Percentiles rank a stretch among this genome's conserved stretches.
Evolutionary conservation across 2,329 filamentous ascomycete genomes (phyloP).

Genomic region (Aphanocladium album): DNA sequence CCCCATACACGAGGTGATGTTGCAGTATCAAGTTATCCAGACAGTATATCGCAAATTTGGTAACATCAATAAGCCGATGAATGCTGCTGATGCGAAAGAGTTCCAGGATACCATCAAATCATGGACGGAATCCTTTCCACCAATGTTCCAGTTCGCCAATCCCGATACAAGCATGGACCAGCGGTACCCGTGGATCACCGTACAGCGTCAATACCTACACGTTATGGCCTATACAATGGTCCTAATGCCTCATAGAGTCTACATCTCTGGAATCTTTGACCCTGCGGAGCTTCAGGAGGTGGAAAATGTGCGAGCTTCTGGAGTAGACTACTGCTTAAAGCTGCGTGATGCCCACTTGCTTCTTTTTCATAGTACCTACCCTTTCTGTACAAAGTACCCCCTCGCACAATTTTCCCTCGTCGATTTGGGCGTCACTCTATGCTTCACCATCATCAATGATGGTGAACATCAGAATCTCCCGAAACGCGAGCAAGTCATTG

Average conservation of each 20-base stretch:
- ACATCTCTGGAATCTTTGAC: neutral
- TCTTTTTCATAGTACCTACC: slow-evolving; percentile 3
- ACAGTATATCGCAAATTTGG: neutral
- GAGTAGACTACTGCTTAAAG: slow-evolving; percentile 1
- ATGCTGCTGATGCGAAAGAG: neutral
- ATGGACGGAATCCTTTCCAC: neutral
- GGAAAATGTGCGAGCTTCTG: neutral
- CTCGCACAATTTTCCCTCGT: neutral
- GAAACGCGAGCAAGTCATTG: neutral
- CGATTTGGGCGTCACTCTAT: neutral
- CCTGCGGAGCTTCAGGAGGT: neutral
- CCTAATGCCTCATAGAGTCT: neutral
- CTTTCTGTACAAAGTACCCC: neutral
- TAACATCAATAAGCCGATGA: neutral
- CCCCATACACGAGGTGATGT: neutral
- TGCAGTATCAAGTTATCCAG: neutral
- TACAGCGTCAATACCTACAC: neutral
- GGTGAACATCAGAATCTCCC: neutral
- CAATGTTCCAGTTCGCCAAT: neutral
- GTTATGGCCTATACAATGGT: neutral
- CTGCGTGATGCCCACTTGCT: neutral
- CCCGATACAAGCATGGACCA: neutral
- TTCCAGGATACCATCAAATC: neutral
- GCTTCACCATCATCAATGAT: neutral
- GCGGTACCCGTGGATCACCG: neutral